Evolutionary conservation across 83 land plant genomes (phyloP), one percentile per base, ranked within the genome.

Genomic region (Isoetes engelmannii): DNA sequence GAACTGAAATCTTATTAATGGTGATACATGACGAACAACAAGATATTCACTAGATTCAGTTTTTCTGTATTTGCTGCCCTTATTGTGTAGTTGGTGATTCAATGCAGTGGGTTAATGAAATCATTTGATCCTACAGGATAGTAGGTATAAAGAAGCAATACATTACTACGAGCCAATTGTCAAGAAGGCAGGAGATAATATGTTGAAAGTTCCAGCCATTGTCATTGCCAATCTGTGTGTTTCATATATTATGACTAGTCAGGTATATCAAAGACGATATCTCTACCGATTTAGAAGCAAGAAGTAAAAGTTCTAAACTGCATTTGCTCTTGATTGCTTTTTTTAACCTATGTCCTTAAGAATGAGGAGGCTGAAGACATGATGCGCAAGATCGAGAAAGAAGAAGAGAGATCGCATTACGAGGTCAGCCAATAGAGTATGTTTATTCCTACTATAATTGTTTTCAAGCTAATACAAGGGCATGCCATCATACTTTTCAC

Each of bases 381-480:
- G 49, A 78, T 78, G 81, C 77, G 81, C 15, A 78, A 78, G 48
- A 78, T 78, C 44, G 81, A 78, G 54, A 78, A 78, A 45, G 81
- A 74, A 62, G 81, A 78, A 37, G 81, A 78, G 58, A 53, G 81
- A 55, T 77, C 81, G 37, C 81, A 78, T 9, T 78, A 78, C 58
- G 69, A 78, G 71, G 81, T 74, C 47, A 41, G 42, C 2, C 37
- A 8, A 59, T 59, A 12, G 18, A 59, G 37, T 59, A 59, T 59
- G 8, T 59, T 7, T 8, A 1, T 59, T 59, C 18, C 8, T 8
- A 19, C 9, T 20, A 8, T 59, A 59, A 1, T 59, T 12, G 62
- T 59, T 8, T 20, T 59, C 28, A 1, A 0, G 37, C 37, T 28
- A 28, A 58, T 15, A 7, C 6, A 8, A 51, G 2, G 37, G 37